phyloP scores from a whole-genome alignment of 345 rosid species.

The Gossypium australe region DNA sequence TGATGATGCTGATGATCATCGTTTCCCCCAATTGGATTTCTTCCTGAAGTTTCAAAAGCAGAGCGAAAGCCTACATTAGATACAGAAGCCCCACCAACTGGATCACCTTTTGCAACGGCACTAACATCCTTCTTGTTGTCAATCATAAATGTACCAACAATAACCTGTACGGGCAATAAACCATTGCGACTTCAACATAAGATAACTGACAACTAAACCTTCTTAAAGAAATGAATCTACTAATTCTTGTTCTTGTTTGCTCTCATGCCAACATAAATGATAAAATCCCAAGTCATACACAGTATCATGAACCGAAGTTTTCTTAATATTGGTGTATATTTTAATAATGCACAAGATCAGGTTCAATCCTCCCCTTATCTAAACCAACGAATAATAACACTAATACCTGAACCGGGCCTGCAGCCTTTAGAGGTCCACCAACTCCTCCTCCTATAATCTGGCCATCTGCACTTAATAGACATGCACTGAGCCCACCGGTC shows the following conservation, averaged over 20 bases:
- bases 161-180: slow-evolving; percentile 38
- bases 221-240: background rate
- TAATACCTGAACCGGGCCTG: slow-evolving; percentile 85
- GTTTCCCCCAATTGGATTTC: slow-evolving; percentile 39
- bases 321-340: no score
- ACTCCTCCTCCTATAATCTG: slow-evolving; percentile 88
- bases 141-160: slow-evolving; percentile 56
- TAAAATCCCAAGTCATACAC: no score
- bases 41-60: slow-evolving; percentile 42
- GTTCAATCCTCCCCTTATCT: background rate
- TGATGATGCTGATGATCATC: slow-evolving; percentile 39
- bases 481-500: slow-evolving; percentile 82
- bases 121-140: slow-evolving; percentile 45
- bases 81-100: slow-evolving; percentile 38
- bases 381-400: background rate
- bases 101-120: slow-evolving; percentile 39
- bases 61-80: slow-evolving; percentile 40
- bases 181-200: no score
- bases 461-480: slow-evolving; percentile 63
- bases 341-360: no score
- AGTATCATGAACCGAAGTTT: no score
- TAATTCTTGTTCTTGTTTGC: no score
- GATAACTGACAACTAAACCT: no score
- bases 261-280: no score
- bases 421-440: slow-evolving; percentile 77